Conservation (phyloP, 139 green algal species). For the Tetraselmis chui region DNA sequence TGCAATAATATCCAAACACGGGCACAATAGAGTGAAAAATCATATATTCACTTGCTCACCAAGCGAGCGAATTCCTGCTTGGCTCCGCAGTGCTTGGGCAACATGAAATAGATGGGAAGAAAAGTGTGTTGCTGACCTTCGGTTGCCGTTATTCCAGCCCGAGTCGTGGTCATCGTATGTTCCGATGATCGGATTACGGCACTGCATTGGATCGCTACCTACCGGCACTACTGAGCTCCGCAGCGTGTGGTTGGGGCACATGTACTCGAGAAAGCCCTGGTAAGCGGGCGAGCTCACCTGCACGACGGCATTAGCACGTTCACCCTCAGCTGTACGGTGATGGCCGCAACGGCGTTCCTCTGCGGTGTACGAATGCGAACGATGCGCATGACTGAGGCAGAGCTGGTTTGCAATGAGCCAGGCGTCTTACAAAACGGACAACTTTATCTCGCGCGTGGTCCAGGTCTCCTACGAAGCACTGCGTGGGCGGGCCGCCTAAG, state of each 20-base stretch:
- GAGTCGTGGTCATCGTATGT: constrained; percentile 63
- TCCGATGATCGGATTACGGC: constrained; percentile 48
- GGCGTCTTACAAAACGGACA: neutral
- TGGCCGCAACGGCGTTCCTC: neutral
- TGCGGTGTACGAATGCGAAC: neutral
- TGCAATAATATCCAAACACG: too few relatives aligned
- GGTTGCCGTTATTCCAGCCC: constrained; percentile 56
- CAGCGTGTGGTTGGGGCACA: constrained; percentile 38
- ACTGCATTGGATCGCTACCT: constrained; percentile 36
- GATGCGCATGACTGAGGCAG: constrained; percentile 2
- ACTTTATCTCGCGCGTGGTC: constrained; percentile 23
- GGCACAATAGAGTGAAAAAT: too few relatives aligned
- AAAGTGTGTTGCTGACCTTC: constrained; percentile 3
- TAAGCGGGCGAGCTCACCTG: constrained; percentile 24
- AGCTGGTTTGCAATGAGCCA: neutral
- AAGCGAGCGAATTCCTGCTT: too few relatives aligned
- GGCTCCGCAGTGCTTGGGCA: too few relatives aligned
- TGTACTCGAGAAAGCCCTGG: constrained; percentile 45
- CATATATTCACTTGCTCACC: too few relatives aligned
- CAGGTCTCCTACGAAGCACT: constrained; percentile 33
- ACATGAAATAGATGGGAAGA: neutral
- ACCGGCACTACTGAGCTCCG: constrained; percentile 27
- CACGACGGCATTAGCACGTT: constrained; percentile 7
- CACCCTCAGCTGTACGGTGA: neutral
- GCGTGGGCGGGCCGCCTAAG: constrained; percentile 11